These are phyloP conservation scores for Ceratocystis smalleyi DNA, from an alignment of 2,329 filamentous ascomycete genomes.

Conservation along the genomic window DNA sequence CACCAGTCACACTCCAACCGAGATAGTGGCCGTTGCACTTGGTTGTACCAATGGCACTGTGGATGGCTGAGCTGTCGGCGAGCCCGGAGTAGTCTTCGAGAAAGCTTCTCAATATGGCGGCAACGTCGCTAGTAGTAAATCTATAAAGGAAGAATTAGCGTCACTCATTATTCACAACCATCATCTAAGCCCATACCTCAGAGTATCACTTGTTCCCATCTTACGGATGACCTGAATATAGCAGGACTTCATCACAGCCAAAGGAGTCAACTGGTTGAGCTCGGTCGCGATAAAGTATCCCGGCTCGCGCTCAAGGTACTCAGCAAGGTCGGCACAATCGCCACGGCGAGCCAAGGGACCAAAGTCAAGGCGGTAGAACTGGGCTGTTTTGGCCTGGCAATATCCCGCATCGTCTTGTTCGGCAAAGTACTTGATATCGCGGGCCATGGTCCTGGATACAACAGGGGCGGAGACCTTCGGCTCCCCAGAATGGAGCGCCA, in stretches of 20 bases:
- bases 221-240: slow-evolving; percentile 11
- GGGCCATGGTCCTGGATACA: not conserved
- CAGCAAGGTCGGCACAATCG: not conserved
- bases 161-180: not conserved
- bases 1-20: slow-evolving; percentile 9
- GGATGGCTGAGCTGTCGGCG: not conserved
- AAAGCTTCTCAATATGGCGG: not conserved
- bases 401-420: not conserved
- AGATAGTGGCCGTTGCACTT: slow-evolving; percentile 2
- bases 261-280: slow-evolving; percentile 4
- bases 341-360: not conserved
- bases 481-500: not conserved
- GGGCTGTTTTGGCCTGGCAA: not conserved
- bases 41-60: slow-evolving; percentile 1
- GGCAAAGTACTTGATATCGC: slow-evolving; percentile 2
- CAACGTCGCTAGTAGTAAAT: slow-evolving; percentile 5
- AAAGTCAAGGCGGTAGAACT: slow-evolving; percentile 9
- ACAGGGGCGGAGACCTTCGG: not conserved
- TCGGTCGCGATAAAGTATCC: slow-evolving; percentile 10
- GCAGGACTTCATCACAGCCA: slow-evolving; percentile 2
- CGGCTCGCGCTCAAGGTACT: slow-evolving; percentile 3
- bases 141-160: slow-evolving; percentile 2
- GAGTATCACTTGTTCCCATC: not conserved
- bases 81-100: not conserved
- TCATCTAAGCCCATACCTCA: not conserved